Base-by-base conservation (phyloP, 805 yeast species). In the Ogataea nitratoaversa region DNA sequence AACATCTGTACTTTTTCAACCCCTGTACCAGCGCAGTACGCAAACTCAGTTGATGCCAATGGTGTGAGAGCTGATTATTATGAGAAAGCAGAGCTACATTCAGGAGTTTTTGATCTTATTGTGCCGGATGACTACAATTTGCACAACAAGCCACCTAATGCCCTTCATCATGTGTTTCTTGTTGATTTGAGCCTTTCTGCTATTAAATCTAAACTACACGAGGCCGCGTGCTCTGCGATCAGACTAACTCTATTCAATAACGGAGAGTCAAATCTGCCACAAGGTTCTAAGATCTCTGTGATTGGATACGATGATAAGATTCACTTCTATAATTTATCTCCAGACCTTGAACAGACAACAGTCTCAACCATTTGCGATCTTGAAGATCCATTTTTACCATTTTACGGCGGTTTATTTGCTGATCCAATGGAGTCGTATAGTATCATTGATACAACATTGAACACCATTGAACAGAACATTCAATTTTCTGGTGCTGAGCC, bases 1-100 rank as follows among this genome's bases (percentile, higher is more conserved):
- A 91, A 91, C 62, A 75, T 93, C 54, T 93, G 99, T 65, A 79
- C 79, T 46, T 84, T 84, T 50, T 75, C 87, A 39, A 84, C 82
- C 54, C 66, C 70, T 5, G 77, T 84, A 13, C 86, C 95, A 0
- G 58, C 60, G 8, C 89, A 82, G 28, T 89, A 88, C 53, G 66
- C 66, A 40, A 69, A 84, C 27, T 78, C 82, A 24, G 59, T 83
- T 7, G 88, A 82, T 51, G 65, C 71, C 3, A 68, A 73, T 19
- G 84, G 82, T 18, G 70, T 75, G 38, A 70, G 95, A 50, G 61
- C 75, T 8, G 95, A 87, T 62, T 69, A 75, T 48, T 65, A 62
- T 27, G 65, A 67, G 32, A 71, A 89, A 36, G 90, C 95, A 0
- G 98, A 91, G 54, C 68, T 91, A 36, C 78, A 74, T 46, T 73